These are phyloP conservation scores for Trichocomaceae sp. DNA, from an alignment of 2,329 filamentous ascomycete species.

Conservation along the genomic window DNA sequence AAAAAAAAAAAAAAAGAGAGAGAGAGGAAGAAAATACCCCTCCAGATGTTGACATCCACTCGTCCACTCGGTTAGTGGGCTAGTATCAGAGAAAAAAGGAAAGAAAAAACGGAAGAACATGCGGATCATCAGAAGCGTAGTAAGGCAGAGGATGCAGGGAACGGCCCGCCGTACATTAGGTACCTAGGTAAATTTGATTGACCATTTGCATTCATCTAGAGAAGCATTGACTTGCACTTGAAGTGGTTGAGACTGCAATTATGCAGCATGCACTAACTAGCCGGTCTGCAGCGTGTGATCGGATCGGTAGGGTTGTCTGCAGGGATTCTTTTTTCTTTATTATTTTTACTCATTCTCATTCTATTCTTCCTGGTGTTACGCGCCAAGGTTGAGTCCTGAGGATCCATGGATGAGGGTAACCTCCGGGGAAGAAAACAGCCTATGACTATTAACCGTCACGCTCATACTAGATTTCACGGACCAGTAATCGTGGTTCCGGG, in stretches of 20 bases:
- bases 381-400: neutral
- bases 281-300: conserved; percentile 4
- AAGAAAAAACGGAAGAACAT: conserved; percentile 26
- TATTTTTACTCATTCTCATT: neutral
- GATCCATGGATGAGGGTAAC: conserved; percentile 17
- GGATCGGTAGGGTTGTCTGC: conserved; percentile 5
- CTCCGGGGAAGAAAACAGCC: conserved; percentile 14
- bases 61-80: conserved; percentile 18
- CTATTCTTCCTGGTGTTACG: neutral
- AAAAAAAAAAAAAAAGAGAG: neutral
- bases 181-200: conserved; percentile 10
- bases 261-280: neutral
- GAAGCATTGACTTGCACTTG: conserved; percentile 19
- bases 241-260: conserved; percentile 12
- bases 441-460: neutral
- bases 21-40: conserved; percentile 17
- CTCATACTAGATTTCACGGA: conserved; percentile 5
- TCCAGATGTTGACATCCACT: conserved; percentile 29
- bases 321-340: neutral
- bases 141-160: conserved; percentile 36
- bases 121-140: conserved; percentile 34
- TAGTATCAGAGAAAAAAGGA: conserved; percentile 1
- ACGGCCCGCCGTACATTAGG: conserved; percentile 38
- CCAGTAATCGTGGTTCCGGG: conserved; percentile 9
- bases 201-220: conserved; percentile 34